Conservation (phyloP, 805 yeast genomes). For the Nakazawaea sp. region DNA sequence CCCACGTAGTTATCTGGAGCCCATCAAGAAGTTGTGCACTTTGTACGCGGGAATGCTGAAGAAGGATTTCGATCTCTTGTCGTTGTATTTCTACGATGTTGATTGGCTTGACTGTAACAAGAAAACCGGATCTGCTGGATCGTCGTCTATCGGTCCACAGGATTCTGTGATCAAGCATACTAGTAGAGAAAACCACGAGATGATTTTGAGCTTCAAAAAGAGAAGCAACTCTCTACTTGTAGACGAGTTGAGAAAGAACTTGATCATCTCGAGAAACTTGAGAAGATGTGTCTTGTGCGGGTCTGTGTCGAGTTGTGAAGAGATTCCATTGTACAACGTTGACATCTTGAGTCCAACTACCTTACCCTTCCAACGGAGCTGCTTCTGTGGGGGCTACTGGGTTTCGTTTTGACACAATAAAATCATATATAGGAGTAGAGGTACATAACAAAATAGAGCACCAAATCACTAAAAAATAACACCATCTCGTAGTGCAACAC, state of each 20-base stretch:
- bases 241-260: conserved; percentile 25
- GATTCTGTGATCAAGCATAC: background rate
- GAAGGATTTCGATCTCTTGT: conserved; percentile 42
- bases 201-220: conserved; percentile 3
- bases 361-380: conserved; percentile 61
- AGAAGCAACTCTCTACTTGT: conserved; percentile 13
- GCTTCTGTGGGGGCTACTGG: conserved; percentile 80
- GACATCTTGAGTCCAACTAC: conserved; percentile 29
- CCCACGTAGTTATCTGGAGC: conserved; percentile 30
- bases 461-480: conserved; percentile 4
- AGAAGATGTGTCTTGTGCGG: conserved; percentile 52
- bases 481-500: conserved; percentile 2
- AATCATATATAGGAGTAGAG: conserved; percentile 3
- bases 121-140: background rate
- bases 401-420: conserved; percentile 28
- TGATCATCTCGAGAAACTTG: conserved; percentile 21
- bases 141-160: background rate
- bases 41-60: conserved; percentile 36
- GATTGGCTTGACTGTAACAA: conserved; percentile 45
- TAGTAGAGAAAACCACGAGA: conserved; percentile 16
- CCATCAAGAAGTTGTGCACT: conserved; percentile 37
- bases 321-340: conserved; percentile 22
- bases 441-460: conserved; percentile 5
- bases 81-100: conserved; percentile 56
- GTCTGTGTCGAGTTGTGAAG: conserved; percentile 31